Percentiles rank a stretch among this genome's conserved stretches.
phyloP scores from a whole-genome alignment of 1,284 basidiomycete species.

The Heimioporus retisporus region DNA sequence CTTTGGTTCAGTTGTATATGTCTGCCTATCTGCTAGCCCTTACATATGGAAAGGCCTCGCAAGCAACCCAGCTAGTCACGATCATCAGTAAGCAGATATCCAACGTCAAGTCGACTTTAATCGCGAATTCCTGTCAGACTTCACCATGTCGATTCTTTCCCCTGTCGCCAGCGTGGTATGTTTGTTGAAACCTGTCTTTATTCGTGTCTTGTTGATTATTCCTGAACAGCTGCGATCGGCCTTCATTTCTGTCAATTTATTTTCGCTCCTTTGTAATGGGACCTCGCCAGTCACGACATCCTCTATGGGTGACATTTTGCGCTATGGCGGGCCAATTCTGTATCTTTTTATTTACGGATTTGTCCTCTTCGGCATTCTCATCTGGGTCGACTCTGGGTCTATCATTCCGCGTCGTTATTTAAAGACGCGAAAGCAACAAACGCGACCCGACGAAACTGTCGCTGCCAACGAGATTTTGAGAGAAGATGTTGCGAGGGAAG shows the following conservation, averaged over 20 bases:
- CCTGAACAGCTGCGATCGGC: conserved; percentile 63
- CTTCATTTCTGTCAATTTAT: conserved; percentile 81
- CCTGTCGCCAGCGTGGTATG: conserved; percentile 78
- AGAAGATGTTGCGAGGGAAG: conserved; percentile 67
- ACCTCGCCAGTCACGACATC: conserved; percentile 56
- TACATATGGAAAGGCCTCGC: conserved; percentile 74
- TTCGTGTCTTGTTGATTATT: conserved; percentile 12
- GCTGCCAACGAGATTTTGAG: conserved; percentile 27
- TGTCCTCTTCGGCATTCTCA: conserved; percentile 64
- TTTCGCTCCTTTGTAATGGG: conserved; percentile 81
- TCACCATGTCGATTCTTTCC: conserved; percentile 72
- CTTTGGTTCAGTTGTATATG: conserved; percentile 62
- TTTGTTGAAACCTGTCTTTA: conserved; percentile 22
- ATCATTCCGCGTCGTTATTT: conserved; percentile 48
- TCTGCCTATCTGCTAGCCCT: conserved; percentile 74
- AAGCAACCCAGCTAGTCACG: conserved; percentile 64
- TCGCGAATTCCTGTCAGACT: conserved; percentile 52
- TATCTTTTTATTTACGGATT: conserved; percentile 73
- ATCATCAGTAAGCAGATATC: conserved; percentile 59
- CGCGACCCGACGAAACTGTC: conserved; percentile 19
- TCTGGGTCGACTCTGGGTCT: conserved; percentile 72
- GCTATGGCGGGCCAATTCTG: conserved; percentile 80
- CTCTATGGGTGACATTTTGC: conserved; percentile 63
- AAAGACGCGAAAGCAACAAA: conserved; percentile 20
- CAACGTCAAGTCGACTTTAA: background rate